Percentiles rank a stretch among this genome's conserved stretches.
Evolutionary conservation across 768 basidiomycete genomes (phyloP).

Genomic region (Russula foetens): DNA sequence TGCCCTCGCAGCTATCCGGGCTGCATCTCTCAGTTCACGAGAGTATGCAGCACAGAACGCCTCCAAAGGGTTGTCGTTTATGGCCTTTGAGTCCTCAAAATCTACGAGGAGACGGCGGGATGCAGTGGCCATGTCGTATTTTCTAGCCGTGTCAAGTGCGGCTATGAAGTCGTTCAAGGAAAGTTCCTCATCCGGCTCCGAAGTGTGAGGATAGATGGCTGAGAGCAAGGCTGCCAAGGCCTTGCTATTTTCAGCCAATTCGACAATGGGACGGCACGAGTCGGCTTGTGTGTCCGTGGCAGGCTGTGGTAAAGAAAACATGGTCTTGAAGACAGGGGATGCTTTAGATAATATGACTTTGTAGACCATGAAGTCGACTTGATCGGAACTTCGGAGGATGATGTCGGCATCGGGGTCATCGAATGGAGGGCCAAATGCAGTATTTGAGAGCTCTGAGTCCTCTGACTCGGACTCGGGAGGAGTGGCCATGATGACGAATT

Average conservation of each 20-base stretch:
- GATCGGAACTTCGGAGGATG: constrained; percentile 1
- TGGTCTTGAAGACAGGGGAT: not conserved
- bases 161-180: not conserved
- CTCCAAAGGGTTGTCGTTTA: not conserved
- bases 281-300: not conserved
- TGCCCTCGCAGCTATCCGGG: not conserved
- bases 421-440: too few relatives aligned
- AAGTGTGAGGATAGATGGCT: not conserved
- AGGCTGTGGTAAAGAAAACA: too few relatives aligned
- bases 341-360: not conserved
- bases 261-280: not conserved
- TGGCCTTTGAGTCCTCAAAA: not conserved
- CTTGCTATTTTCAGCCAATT: not conserved
- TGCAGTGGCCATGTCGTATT: not conserved
- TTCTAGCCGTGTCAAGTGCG: not conserved
- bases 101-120: not conserved
- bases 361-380: not conserved
- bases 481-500: not conserved
- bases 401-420: not conserved
- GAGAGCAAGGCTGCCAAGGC: not conserved
- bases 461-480: not conserved
- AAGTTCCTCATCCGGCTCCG: too few relatives aligned
- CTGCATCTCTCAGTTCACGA: not conserved
- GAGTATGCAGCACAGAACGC: not conserved
- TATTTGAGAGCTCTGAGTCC: not conserved